A percentile compares a stretch with the other conserved stretches of the same genome.
phyloP scores from a whole-genome alignment of 768 basidiomycete species.

The Agaricus subrufescens region DNA sequence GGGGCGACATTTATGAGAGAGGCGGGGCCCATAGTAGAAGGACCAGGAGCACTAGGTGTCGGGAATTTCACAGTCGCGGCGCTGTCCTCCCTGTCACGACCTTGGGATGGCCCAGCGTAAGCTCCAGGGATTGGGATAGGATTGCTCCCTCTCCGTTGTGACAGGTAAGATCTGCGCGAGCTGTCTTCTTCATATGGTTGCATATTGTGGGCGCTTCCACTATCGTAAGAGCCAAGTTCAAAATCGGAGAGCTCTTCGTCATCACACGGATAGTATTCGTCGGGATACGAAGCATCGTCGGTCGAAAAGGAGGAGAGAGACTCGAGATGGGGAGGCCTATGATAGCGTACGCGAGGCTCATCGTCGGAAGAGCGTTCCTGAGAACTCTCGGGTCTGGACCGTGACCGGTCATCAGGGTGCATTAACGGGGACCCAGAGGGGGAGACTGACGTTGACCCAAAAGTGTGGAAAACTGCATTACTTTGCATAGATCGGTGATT shows the following conservation, averaged over 20 bases:
- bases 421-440: conserved; percentile 40
- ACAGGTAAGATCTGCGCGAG: conserved; percentile 6
- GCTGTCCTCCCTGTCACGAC: conserved; percentile 53
- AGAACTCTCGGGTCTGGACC: background rate
- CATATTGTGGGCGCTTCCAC: conserved; percentile 21
- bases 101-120: conserved; percentile 16
- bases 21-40: conserved; percentile 14
- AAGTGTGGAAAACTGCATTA: conserved; percentile 46
- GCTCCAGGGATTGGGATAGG: conserved; percentile 57
- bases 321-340: conserved; percentile 19
- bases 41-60: conserved; percentile 1
- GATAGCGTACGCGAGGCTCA: conserved; percentile 25
- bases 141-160: conserved; percentile 46
- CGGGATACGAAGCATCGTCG: conserved; percentile 16
- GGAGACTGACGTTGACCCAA: conserved; percentile 38
- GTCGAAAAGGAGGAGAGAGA: conserved; percentile 20
- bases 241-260: conserved; percentile 36
- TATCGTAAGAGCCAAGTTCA: conserved; percentile 34
- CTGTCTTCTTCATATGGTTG: conserved; percentile 16
- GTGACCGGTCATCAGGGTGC: conserved; percentile 17
- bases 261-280: conserved; percentile 40
- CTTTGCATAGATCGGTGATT: conserved; percentile 13
- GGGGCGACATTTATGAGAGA: conserved; percentile 6
- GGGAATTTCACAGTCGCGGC: conserved; percentile 32
- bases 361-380: conserved; percentile 2